phyloP scores from a whole-genome alignment of 257 asterid genomes.

The Paulownia fortunei region DNA sequence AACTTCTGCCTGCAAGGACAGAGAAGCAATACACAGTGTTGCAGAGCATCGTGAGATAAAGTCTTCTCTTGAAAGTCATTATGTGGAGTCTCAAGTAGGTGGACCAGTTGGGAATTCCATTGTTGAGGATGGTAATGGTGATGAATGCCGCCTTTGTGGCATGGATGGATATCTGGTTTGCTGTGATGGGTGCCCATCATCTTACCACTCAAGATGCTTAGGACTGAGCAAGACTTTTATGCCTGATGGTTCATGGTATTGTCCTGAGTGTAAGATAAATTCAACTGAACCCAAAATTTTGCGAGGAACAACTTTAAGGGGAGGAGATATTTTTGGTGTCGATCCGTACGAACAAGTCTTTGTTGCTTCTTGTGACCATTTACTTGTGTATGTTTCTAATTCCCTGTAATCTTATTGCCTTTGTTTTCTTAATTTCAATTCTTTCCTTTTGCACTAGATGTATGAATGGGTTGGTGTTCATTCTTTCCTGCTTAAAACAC shows the following conservation, averaged over 20 bases:
- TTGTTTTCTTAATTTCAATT: conserved; percentile 16
- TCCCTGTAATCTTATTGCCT: conserved; percentile 18
- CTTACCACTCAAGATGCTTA: conserved; percentile 83
- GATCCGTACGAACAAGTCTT: conserved; percentile 70
- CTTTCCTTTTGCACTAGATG: conserved; percentile 26
- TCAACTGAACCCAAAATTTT: conserved; percentile 54
- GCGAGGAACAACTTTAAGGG: conserved; percentile 58
- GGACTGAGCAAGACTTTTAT: conserved; percentile 74
- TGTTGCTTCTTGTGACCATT: conserved; percentile 75
- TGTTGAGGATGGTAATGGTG: conserved; percentile 78
- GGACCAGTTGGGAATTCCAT: conserved; percentile 43
- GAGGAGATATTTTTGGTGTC: conserved; percentile 67
- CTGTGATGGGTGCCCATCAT: conserved; percentile 89
- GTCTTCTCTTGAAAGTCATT: conserved; percentile 29
- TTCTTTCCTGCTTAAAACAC: conserved; percentile 17
- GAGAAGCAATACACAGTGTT: conserved; percentile 42
- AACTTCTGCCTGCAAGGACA: conserved; percentile 59
- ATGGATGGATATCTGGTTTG: conserved; percentile 89
- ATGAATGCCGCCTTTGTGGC: conserved; percentile 89
- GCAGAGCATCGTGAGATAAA: conserved; percentile 46
- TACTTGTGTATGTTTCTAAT: conserved; percentile 75
- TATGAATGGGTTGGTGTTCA: conserved; percentile 11
- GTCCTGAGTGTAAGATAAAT: conserved; percentile 81
- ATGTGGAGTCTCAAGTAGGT: conserved; percentile 41
- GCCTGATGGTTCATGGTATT: conserved; percentile 79